These are phyloP conservation scores for Coniochaeta sp. DNA, from an alignment of 2,329 filamentous ascomycete species.

Conservation along the genomic window DNA sequence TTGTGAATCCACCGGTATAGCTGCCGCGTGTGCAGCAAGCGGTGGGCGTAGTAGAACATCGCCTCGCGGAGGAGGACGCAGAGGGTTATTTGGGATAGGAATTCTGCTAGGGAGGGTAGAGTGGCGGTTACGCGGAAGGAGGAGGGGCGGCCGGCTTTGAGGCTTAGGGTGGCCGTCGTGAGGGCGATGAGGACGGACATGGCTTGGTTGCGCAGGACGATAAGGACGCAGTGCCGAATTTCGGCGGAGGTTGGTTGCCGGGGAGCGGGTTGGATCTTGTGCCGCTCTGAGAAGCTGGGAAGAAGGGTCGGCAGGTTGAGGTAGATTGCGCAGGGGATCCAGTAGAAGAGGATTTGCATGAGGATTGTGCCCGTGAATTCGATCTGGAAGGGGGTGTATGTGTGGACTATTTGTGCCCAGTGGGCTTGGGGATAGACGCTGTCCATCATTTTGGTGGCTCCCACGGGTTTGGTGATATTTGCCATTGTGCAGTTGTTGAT, in stretches of 20 bases:
- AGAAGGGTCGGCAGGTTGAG: slow-evolving; percentile 32
- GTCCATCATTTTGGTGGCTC: not conserved
- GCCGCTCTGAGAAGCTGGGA: slow-evolving; percentile 40
- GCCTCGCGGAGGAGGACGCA: slow-evolving; percentile 37
- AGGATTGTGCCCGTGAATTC: slow-evolving; percentile 33
- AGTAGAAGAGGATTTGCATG: slow-evolving; percentile 37
- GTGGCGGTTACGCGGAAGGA: slow-evolving; percentile 29
- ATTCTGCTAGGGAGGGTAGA: slow-evolving; percentile 27
- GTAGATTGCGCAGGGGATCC: slow-evolving; percentile 35
- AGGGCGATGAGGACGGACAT: slow-evolving; percentile 27
- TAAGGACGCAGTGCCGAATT: slow-evolving; percentile 32
- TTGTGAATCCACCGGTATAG: slow-evolving; percentile 48
- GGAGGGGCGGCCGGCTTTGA: slow-evolving; percentile 14
- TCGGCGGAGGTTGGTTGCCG: slow-evolving; percentile 39
- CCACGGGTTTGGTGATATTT: not conserved
- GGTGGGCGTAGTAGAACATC: slow-evolving; percentile 50
- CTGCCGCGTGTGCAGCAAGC: slow-evolving; percentile 39
- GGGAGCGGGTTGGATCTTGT: slow-evolving; percentile 47
- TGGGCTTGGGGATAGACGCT: not conserved
- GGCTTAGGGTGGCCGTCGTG: slow-evolving; percentile 12
- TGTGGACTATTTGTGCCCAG: slow-evolving; percentile 15
- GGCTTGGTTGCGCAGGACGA: slow-evolving; percentile 41
- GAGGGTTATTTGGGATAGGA: slow-evolving; percentile 32
- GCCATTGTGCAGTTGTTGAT: not conserved
- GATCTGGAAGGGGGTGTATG: slow-evolving; percentile 19